A percentile compares a stretch with the other conserved stretches of the same genome.
These are phyloP conservation scores for Gracilaria gracilis DNA, from an alignment of 23 red algal species.

Conservation along the genomic window DNA sequence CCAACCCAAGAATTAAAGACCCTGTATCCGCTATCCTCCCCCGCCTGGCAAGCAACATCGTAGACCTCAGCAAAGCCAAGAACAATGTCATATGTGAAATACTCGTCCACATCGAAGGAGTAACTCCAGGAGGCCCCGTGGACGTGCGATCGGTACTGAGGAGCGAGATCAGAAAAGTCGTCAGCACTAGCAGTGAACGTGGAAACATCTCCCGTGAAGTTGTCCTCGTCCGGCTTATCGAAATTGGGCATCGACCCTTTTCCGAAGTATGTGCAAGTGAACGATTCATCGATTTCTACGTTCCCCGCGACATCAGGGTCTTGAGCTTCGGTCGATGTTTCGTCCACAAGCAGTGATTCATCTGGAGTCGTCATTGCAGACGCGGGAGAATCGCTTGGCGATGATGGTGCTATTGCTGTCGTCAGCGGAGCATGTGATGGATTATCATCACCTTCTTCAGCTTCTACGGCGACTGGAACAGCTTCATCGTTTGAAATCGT, in stretches of 20 bases:
- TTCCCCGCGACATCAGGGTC: background rate
- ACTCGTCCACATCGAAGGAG: constrained; percentile 30
- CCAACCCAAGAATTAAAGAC: constrained; percentile 23
- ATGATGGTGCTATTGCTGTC: background rate
- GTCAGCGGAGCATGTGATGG: background rate
- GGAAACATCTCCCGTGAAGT: constrained; percentile 14
- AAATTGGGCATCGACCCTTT: constrained; percentile 37
- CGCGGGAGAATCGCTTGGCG: background rate
- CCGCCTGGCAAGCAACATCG: constrained; percentile 42
- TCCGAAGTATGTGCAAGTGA: constrained; percentile 58
- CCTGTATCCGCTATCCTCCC: constrained; percentile 37
- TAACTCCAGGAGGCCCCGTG: constrained; percentile 50
- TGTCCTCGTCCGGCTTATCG: constrained; percentile 9
- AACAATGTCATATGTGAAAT: constrained; percentile 30
- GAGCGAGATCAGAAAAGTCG: constrained; percentile 50
- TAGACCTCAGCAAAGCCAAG: constrained; percentile 66
- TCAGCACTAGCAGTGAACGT: constrained; percentile 19
- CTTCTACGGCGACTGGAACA: background rate
- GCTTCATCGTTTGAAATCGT: background rate
- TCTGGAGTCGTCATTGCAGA: background rate
- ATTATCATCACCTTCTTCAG: background rate
- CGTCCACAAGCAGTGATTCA: background rate
- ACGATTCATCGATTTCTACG: constrained; percentile 13
- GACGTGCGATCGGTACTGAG: constrained; percentile 50
- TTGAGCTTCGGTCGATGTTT: background rate